A percentile compares a stretch with the other conserved stretches of the same genome.
Conservation (phyloP, 1,139 yeast species). For the Yamadazyma mexicana region DNA sequence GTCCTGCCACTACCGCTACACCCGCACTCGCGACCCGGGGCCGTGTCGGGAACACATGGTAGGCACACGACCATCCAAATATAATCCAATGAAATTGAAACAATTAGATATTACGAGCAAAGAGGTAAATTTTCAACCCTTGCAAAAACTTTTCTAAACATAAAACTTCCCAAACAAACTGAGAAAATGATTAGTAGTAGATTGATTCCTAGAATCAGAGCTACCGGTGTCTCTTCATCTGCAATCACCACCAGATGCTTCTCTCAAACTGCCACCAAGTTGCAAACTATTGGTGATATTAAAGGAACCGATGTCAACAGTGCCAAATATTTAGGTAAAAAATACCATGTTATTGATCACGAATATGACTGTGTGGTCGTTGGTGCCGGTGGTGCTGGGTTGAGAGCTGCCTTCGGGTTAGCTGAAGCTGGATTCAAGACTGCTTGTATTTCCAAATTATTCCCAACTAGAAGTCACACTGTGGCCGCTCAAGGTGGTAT, state of each 20-base stretch:
- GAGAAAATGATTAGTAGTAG: constrained; percentile 9
- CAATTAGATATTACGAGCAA: constrained; percentile 1
- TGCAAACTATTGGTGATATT: constrained; percentile 46
- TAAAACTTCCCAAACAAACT: too few species aligned
- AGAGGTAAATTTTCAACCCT: constrained; percentile 1
- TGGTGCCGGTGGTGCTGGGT: constrained; percentile 98
- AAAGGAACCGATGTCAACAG: constrained; percentile 54
- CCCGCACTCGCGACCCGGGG: not conserved
- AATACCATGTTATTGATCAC: constrained; percentile 92
- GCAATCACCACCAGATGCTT: constrained; percentile 20
- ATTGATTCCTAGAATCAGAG: constrained; percentile 2
- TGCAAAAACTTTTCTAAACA: constrained; percentile 1
- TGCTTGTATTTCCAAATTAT: constrained; percentile 94
- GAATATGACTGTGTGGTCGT: constrained; percentile 97
- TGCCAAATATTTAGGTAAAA: constrained; percentile 59
- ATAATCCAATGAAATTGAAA: constrained; percentile 9
- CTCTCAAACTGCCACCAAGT: constrained; percentile 28
- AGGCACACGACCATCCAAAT: not conserved
- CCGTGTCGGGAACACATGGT: not conserved
- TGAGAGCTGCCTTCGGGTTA: constrained; percentile 96
- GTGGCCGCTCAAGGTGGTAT: constrained; percentile 99
- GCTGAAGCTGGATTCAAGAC: constrained; percentile 97
- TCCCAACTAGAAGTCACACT: constrained; percentile 98
- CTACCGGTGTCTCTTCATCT: constrained; percentile 1
- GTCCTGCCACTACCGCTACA: not conserved